Base-by-base conservation (phyloP, 768 basidiomycete genomes). In the Lyophyllum decastes region DNA sequence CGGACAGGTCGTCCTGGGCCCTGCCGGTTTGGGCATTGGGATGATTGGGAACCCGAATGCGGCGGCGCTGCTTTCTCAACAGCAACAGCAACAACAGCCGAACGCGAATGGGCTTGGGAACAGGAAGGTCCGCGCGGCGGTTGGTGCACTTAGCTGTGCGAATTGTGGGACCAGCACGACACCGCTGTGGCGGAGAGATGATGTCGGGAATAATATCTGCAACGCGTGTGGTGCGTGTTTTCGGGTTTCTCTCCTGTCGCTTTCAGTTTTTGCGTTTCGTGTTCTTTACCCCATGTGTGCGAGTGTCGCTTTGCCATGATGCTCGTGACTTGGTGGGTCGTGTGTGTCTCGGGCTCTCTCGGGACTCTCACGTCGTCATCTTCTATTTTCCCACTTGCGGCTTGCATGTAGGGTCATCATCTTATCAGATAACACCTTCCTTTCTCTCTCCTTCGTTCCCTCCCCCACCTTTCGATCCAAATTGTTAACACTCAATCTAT, bases 151-250 rank as follows among this genome's bases (percentile, higher is more conserved):
- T 59, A 84, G 87, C 65, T 95, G 94, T 74, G 88, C 89, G 40
- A 92, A 93, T 70, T 95, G 94, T 72, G 88, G 89, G 33, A 94
- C 94, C 43, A 90, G 88, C 69, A 90, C 90, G 55, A 95, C 93
- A 2, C 94, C 94, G 12, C 75, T 95, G 9, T 95, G 94, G 94
- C 80, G 94, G 65, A 77, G 94, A 64, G 92, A 95, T 68, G 90
- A 92, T 68, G 86, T 91, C 41, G 94, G 94, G 55, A 94, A 94
- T 73, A 94, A 93, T 70, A 93, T 94, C 58, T 95, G 94, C 73
- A 95, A 95, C 76, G 94, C 94, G 52, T 95, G 94, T 74, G 94
- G 93, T 95, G 75, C 69, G 93, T 86, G 76, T 75, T 27, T 46
- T 60, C 60, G 66, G 63, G n/a, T 68, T 59, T 34, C 64, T 56